Percentiles rank a stretch among this genome's conserved stretches.
These are phyloP conservation scores for Dactylellina parvicollis DNA, from an alignment of 2,329 filamentous ascomycete genomes.

Conservation along the genomic window DNA sequence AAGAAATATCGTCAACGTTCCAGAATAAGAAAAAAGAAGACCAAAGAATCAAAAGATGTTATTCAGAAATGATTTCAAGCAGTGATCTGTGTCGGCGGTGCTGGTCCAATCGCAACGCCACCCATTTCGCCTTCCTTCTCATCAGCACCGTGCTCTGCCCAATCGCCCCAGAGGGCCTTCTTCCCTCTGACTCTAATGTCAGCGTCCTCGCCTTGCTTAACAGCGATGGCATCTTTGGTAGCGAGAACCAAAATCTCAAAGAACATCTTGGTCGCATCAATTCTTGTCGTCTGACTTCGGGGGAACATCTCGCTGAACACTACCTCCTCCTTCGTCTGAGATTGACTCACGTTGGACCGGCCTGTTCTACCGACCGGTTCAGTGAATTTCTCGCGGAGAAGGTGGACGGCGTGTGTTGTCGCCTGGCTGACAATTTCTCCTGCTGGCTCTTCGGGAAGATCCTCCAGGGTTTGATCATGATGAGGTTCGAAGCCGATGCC, in stretches of 20 bases:
- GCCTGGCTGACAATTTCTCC: slow-evolving; percentile 66
- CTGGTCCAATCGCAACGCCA: slow-evolving; percentile 47
- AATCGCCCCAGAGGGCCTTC: slow-evolving; percentile 94
- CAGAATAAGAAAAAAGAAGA: not conserved
- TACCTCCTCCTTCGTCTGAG: slow-evolving; percentile 73
- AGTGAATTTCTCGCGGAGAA: slow-evolving; percentile 88
- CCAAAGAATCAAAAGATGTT: not conserved
- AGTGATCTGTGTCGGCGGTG: slow-evolving; percentile 54
- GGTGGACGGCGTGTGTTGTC: slow-evolving; percentile 94
- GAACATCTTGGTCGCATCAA: slow-evolving; percentile 99
- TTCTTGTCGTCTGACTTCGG: slow-evolving; percentile 79
- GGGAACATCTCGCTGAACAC: slow-evolving; percentile 93
- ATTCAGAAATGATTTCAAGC: slow-evolving; percentile 8
- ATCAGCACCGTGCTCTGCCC: slow-evolving; percentile 77
- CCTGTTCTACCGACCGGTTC: slow-evolving; percentile 66
- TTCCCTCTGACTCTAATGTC: slow-evolving; percentile 84
- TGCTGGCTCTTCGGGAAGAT: slow-evolving; percentile 72
- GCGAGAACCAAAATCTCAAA: slow-evolving; percentile 95
- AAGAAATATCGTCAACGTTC: not conserved
- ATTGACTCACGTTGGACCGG: slow-evolving; percentile 66
- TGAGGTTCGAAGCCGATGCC: slow-evolving; percentile 79
- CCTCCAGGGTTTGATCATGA: slow-evolving; percentile 75
- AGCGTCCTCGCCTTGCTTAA: slow-evolving; percentile 82
- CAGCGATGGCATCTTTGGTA: slow-evolving; percentile 97
- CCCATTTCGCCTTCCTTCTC: slow-evolving; percentile 55